phyloP scores from a whole-genome alignment of 768 basidiomycete genomes.

The Naematelia aurantialba region DNA sequence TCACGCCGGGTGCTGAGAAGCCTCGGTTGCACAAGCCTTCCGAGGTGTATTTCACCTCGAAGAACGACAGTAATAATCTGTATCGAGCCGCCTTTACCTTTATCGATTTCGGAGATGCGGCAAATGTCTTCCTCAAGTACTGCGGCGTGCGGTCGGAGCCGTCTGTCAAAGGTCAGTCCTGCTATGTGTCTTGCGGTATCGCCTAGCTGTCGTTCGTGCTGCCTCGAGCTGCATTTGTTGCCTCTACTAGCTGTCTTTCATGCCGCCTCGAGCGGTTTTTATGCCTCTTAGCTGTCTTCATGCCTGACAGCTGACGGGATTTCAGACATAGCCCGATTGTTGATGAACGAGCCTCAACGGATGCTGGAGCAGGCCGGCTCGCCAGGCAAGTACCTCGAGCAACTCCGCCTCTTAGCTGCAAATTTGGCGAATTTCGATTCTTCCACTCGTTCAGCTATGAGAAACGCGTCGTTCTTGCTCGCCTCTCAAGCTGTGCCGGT shows the following conservation, averaged over 20 bases:
- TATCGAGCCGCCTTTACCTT: slow-evolving; percentile 81
- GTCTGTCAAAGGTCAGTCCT: slow-evolving; percentile 64
- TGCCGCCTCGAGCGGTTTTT: too few relatives aligned
- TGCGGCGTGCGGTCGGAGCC: slow-evolving; percentile 87
- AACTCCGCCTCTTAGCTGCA: slow-evolving; percentile 80
- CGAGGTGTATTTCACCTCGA: slow-evolving; percentile 46
- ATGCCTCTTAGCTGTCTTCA: too few relatives aligned
- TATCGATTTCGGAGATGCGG: slow-evolving; percentile 77
- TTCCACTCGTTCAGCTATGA: slow-evolving; percentile 64
- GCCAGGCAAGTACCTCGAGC: slow-evolving; percentile 59
- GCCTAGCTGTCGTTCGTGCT: background rate
- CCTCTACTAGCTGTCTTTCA: too few relatives aligned
- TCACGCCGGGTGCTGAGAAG: slow-evolving; percentile 11
- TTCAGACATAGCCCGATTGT: slow-evolving; percentile 31
- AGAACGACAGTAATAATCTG: slow-evolving; percentile 55
- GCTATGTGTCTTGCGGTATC: background rate
- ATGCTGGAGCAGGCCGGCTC: slow-evolving; percentile 41
- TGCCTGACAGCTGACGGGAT: too few relatives aligned
- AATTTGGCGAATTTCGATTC: slow-evolving; percentile 56
- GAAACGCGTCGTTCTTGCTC: slow-evolving; percentile 65
- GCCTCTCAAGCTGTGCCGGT: slow-evolving; percentile 63
- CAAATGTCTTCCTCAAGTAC: slow-evolving; percentile 76
- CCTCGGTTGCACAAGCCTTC: slow-evolving; percentile 22
- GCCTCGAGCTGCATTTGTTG: too few relatives aligned
- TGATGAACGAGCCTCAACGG: slow-evolving; percentile 29